A percentile compares a stretch with the other conserved stretches of the same genome.
Conservation (phyloP, 2,329 filamentous ascomycete species). For the Colletotrichum lentis region DNA sequence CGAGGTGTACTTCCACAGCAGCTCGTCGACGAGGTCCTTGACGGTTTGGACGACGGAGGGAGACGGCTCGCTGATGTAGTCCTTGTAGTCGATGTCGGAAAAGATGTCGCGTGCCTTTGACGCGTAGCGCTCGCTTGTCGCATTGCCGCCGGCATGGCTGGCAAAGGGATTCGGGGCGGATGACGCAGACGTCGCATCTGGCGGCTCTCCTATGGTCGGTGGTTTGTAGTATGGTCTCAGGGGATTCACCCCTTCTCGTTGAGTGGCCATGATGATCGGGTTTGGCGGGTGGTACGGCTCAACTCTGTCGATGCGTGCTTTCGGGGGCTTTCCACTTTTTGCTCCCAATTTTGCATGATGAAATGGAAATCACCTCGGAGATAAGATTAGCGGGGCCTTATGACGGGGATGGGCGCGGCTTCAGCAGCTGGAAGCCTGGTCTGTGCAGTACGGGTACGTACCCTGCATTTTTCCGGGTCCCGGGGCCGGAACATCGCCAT, state of each 20-base stretch:
- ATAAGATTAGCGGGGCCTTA: conserved; percentile 34
- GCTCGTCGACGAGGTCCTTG: conserved; percentile 81
- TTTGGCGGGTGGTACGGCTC: conserved; percentile 25
- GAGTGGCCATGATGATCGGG: conserved; percentile 53
- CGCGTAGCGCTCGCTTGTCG: conserved; percentile 55
- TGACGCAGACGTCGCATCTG: conserved; percentile 47
- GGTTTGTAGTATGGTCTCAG: conserved; percentile 75
- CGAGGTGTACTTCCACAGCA: conserved; percentile 90
- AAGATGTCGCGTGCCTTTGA: conserved; percentile 83
- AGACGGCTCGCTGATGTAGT: conserved; percentile 80
- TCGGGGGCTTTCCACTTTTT: conserved; percentile 36
- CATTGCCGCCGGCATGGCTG: conserved; percentile 50
- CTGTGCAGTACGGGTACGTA: no score
- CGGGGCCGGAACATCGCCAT: conserved; percentile 31
- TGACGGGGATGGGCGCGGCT: neutral
- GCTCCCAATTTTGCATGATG: conserved; percentile 37
- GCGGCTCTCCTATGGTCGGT: conserved; percentile 61
- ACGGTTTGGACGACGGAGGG: conserved; percentile 78
- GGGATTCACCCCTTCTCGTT: conserved; percentile 65
- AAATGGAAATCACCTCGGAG: conserved; percentile 47
- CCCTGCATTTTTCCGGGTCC: neutral
- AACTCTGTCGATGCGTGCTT: conserved; percentile 26
- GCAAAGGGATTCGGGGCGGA: conserved; percentile 57
- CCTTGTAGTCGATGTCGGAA: conserved; percentile 89
- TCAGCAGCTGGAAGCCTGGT: neutral